Evolutionary conservation across 73 alveolate species (phyloP).

Genomic region (Paramecium primaurelia): DNA sequence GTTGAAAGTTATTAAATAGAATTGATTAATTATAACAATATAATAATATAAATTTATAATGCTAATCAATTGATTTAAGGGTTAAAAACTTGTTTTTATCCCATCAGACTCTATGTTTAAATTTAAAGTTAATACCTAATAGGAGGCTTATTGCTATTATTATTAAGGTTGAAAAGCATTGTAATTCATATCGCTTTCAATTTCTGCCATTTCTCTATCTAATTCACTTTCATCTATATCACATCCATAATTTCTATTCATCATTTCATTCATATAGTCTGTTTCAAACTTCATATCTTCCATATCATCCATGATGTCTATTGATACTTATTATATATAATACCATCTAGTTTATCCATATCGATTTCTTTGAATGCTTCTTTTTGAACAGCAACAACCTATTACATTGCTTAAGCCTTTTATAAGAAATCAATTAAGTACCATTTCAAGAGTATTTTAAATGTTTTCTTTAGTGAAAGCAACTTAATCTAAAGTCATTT

Average conservation of each 20-base stretch:
- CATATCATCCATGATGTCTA: conserved; percentile 62
- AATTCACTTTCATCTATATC: conserved; percentile 60
- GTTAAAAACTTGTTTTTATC: not conserved
- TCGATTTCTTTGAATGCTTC: conserved; percentile 51
- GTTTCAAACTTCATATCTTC: conserved; percentile 64
- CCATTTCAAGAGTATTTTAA: conserved; percentile 57
- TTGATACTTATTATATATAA: not conserved
- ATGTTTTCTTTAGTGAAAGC: conserved; percentile 62
- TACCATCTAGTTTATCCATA: conserved; percentile 59
- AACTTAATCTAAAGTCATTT: conserved; percentile 56
- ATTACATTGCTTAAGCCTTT: conserved; percentile 56
- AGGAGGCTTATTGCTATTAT: not conserved
- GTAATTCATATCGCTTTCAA: conserved; percentile 46
- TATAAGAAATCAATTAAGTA: not conserved
- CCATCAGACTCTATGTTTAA: not conserved
- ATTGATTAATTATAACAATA: not conserved
- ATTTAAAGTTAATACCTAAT: not conserved
- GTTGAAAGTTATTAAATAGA: not conserved
- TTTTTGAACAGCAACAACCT: conserved; percentile 36
- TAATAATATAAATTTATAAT: not conserved
- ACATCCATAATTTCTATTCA: conserved; percentile 58
- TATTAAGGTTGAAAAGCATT: not conserved
- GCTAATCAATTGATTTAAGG: not conserved
- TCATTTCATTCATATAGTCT: conserved; percentile 61
- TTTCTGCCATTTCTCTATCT: conserved; percentile 53